phyloP scores from a whole-genome alignment of 2,329 filamentous ascomycete genomes.

The Scleromitrula shiraiana region DNA sequence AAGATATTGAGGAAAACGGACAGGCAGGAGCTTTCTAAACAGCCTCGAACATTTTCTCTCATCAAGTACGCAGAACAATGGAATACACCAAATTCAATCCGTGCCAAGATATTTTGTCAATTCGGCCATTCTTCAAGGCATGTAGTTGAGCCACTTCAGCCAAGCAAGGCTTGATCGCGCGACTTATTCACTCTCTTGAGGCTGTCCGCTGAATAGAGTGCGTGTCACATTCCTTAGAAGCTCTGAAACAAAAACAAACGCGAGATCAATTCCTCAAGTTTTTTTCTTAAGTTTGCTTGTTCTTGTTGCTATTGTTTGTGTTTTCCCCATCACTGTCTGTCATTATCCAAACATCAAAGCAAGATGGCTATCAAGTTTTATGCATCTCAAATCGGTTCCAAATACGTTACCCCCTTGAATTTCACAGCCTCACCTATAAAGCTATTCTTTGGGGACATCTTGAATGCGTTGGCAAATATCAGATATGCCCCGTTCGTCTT shows the following conservation, averaged over 20 bases:
- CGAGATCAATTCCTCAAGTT: background rate
- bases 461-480: background rate
- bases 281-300: background rate
- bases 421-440: slow-evolving; percentile 14
- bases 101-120: no score
- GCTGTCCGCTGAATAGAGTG: background rate
- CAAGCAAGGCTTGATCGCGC: background rate
- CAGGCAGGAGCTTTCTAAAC: no score
- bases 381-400: slow-evolving; percentile 47
- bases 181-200: background rate
- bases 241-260: slow-evolving; percentile 1
- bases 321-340: background rate
- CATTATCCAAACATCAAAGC: background rate
- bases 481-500: slow-evolving; percentile 32
- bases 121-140: no score
- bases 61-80: no score
- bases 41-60: no score
- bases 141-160: background rate
- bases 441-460: slow-evolving; percentile 7
- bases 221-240: slow-evolving; percentile 8
- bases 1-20: no score
- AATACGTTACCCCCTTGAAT: slow-evolving; percentile 25
- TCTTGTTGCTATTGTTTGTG: background rate
- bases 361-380: slow-evolving; percentile 40
- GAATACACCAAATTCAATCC: no score